phyloP scores from a whole-genome alignment of 2,329 filamentous ascomycete species.

The Nothopassalora personata region DNA sequence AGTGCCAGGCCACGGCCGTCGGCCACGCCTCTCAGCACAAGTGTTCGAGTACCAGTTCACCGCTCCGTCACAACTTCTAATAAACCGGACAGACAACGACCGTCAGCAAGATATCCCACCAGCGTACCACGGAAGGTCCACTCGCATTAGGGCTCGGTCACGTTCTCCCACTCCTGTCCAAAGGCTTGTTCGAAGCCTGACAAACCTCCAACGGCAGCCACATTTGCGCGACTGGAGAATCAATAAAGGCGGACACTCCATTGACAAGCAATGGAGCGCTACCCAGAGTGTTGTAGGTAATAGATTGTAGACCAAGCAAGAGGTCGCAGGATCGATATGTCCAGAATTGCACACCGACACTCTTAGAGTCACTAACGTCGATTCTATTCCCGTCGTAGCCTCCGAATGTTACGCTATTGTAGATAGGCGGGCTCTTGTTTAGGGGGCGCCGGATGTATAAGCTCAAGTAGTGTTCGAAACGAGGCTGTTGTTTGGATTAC shows the following conservation, averaged over 20 bases:
- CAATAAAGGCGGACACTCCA: slow-evolving; percentile 29
- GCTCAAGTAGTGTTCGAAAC: slow-evolving; percentile 17
- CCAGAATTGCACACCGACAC: slow-evolving; percentile 28
- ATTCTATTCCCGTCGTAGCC: slow-evolving; percentile 40
- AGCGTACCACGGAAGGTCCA: no score
- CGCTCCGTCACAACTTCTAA: no score
- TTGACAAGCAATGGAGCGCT: slow-evolving; percentile 21
- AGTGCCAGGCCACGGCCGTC: no score
- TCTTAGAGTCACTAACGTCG: slow-evolving; percentile 21
- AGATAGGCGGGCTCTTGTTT: slow-evolving; percentile 22
- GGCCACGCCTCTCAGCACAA: no score
- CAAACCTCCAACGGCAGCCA: slow-evolving; percentile 39
- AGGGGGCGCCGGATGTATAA: slow-evolving; percentile 28
- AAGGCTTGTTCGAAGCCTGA: slow-evolving; percentile 38
- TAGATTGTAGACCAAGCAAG: slow-evolving; percentile 20
- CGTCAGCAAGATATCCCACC: no score
- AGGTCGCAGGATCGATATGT: slow-evolving; percentile 24
- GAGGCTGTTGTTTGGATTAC: slow-evolving; percentile 1
- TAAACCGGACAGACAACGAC: no score
- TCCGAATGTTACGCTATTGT: slow-evolving; percentile 34
- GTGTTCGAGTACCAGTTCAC: no score
- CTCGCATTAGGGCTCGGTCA: slow-evolving; percentile 32
- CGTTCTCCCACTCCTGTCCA: slow-evolving; percentile 35
- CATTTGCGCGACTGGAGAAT: slow-evolving; percentile 38
- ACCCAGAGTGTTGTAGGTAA: slow-evolving; percentile 20